Conservation (phyloP, 2,329 filamentous ascomycete species). For the Parafenestella ontariensis region DNA sequence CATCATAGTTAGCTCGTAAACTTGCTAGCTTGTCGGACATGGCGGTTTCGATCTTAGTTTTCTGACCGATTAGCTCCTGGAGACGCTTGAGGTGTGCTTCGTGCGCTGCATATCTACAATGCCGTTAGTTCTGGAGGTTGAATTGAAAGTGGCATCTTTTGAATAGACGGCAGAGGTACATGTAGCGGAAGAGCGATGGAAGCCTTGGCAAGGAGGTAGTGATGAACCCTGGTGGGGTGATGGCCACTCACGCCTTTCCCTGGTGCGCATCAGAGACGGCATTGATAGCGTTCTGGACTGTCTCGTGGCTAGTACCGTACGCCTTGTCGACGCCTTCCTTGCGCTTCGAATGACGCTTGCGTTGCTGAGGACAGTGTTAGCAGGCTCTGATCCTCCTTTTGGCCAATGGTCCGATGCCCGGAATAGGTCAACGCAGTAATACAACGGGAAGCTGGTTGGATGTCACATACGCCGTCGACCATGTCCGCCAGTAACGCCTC, state of each 20-base stretch:
- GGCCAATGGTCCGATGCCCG: neutral
- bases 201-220: neutral
- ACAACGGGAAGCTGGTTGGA: neutral
- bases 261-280: slow-evolving; percentile 35
- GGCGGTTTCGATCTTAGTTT: slow-evolving; percentile 32
- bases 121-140: slow-evolving; percentile 1
- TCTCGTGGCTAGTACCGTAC: slow-evolving; percentile 19
- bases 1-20: slow-evolving; percentile 26
- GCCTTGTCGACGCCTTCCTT: slow-evolving; percentile 27
- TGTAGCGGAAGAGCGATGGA: neutral
- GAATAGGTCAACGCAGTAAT: neutral
- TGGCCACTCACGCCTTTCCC: slow-evolving; percentile 33
- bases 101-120: slow-evolving; percentile 28
- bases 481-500: slow-evolving; percentile 28
- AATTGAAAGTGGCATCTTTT: neutral
- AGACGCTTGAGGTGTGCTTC: slow-evolving; percentile 33
- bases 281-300: slow-evolving; percentile 25
- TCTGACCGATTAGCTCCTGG: slow-evolving; percentile 27
- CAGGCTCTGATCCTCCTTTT: neutral
- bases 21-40: slow-evolving; percentile 26
- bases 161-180: neutral
- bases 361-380: slow-evolving; percentile 28
- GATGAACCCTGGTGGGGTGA: neutral
- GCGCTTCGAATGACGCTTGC: slow-evolving; percentile 29
- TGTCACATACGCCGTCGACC: slow-evolving; percentile 30